phyloP scores from a whole-genome alignment of 2,329 filamentous ascomycete genomes.

The Botrytis cinerea region DNA sequence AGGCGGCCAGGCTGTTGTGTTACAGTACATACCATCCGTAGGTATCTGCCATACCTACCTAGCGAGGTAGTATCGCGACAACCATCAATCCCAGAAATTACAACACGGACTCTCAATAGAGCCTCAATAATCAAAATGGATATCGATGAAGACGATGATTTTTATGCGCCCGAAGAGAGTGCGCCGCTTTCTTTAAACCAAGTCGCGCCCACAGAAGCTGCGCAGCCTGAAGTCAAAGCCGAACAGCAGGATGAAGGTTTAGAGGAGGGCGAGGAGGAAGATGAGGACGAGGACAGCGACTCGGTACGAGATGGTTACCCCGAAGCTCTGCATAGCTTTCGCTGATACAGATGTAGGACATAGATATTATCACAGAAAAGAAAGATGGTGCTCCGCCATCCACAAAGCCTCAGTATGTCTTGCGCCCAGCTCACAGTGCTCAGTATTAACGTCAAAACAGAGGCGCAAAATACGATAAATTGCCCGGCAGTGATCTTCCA shows the following conservation, averaged over 20 bases:
- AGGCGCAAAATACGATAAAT: constrained; percentile 44
- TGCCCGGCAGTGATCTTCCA: constrained; percentile 3
- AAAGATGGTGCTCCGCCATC: constrained; percentile 63
- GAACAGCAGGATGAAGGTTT: constrained; percentile 54
- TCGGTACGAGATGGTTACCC: constrained; percentile 48
- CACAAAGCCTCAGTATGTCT: constrained; percentile 46
- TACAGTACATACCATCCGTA: neutral
- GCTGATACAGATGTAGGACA: constrained; percentile 51
- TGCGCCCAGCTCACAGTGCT: constrained; percentile 5
- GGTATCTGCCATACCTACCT: neutral
- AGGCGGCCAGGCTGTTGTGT: neutral
- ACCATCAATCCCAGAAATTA: constrained; percentile 7
- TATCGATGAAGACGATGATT: constrained; percentile 68
- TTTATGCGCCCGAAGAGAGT: constrained; percentile 63
- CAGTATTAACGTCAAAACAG: constrained; percentile 27
- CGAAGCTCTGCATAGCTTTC: neutral
- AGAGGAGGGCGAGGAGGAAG: constrained; percentile 65
- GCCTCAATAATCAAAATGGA: constrained; percentile 53
- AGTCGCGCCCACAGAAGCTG: constrained; percentile 32
- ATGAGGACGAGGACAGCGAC: constrained; percentile 58
- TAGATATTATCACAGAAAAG: constrained; percentile 68
- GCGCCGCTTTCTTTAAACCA: constrained; percentile 37
- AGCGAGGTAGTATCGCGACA: neutral
- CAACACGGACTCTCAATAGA: constrained; percentile 15
- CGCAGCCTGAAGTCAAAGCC: constrained; percentile 37